phyloP scores from a whole-genome alignment of 78 protist species.

The Chrysochromulina tobinii region DNA sequence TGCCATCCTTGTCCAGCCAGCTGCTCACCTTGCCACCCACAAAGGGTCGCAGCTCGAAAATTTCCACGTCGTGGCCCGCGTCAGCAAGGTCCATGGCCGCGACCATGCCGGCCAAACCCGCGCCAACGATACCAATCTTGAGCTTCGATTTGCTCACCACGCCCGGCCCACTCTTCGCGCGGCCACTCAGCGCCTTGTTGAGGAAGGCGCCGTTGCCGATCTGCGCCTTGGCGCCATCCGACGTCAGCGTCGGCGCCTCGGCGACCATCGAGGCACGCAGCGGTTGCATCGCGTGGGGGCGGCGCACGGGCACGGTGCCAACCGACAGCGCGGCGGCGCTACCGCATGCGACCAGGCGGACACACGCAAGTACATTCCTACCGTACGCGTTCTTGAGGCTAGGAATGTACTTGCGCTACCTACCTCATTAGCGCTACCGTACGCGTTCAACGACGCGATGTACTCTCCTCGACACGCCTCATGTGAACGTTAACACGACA shows the following conservation, averaged over 20 bases:
- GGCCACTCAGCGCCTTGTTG: constrained; percentile 15
- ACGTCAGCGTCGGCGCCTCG: neutral
- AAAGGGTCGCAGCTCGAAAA: constrained; percentile 40
- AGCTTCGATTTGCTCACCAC: neutral
- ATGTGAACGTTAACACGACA: too few species aligned
- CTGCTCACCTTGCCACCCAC: constrained; percentile 43
- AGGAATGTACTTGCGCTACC: too few species aligned
- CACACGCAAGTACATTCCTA: too few species aligned
- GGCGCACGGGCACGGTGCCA: too few species aligned
- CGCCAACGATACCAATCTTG: constrained; percentile 33
- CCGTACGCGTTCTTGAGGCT: too few species aligned
- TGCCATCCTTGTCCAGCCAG: constrained; percentile 48
- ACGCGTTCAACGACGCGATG: too few species aligned
- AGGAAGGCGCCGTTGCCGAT: constrained; percentile 24
- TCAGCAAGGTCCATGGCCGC: constrained; percentile 49
- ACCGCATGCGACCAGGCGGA: too few species aligned
- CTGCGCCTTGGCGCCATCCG: neutral
- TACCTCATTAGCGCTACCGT: too few species aligned
- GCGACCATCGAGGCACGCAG: too few species aligned
- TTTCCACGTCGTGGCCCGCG: constrained; percentile 45
- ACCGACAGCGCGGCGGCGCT: too few species aligned
- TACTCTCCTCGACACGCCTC: too few species aligned
- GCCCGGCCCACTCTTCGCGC: constrained; percentile 2
- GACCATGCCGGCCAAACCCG: constrained; percentile 50
- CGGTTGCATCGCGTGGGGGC: too few species aligned